Conservation (phyloP, 257 asterid species). For the Penstemon eatonii region DNA sequence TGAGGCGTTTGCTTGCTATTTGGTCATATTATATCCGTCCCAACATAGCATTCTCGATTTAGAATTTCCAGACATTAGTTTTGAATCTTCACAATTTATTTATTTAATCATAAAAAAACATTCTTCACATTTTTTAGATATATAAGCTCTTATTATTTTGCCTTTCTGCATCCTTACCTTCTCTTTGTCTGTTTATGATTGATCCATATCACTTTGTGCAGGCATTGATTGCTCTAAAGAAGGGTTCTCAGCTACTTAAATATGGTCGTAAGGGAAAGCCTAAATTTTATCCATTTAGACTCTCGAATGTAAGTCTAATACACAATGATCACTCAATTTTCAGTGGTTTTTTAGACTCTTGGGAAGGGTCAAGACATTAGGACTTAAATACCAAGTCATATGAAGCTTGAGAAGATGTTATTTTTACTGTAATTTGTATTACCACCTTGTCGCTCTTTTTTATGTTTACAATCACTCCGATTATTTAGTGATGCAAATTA, state of each 20-base stretch:
- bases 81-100: neutral
- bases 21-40: neutral
- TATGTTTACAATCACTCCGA: neutral
- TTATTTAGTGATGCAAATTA: constrained; percentile 19
- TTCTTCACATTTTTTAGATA: constrained; percentile 1
- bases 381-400: neutral
- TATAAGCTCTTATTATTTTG: constrained; percentile 1
- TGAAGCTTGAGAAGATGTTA: constrained; percentile 4
- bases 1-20: too few species aligned
- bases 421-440: constrained; percentile 8
- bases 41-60: neutral
- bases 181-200: constrained; percentile 19
- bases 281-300: constrained; percentile 80
- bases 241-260: constrained; percentile 86
- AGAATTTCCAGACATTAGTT: neutral
- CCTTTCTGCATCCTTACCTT: constrained; percentile 5
- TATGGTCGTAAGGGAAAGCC: constrained; percentile 96
- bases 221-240: constrained; percentile 80
- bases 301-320: constrained; percentile 69
- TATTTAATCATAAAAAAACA: too few species aligned
- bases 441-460: neutral
- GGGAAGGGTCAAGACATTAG: neutral
- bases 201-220: constrained; percentile 34
- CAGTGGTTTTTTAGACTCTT: neutral
- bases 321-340: constrained; percentile 8